These are phyloP conservation scores for Auriscalpium orientale DNA, from an alignment of 768 basidiomycete genomes.

Conservation along the genomic window DNA sequence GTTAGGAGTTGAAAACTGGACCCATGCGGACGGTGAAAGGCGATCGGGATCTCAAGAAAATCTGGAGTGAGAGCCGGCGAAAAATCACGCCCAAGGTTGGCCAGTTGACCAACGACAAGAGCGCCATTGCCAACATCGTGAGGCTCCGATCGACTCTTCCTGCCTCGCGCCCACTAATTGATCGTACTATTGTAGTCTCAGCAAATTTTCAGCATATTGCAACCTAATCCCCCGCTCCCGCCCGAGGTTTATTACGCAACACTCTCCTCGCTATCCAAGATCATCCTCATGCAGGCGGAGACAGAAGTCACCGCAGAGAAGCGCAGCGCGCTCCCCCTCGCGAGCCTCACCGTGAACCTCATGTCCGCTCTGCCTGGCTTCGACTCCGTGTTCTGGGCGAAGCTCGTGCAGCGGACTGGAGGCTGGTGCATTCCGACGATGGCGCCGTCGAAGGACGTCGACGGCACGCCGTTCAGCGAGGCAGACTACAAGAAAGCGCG, in stretches of 20 bases:
- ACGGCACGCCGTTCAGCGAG: slow-evolving; percentile 39
- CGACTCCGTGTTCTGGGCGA: slow-evolving; percentile 70
- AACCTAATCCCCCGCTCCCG: slow-evolving; percentile 22
- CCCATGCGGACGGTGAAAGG: slow-evolving; percentile 59
- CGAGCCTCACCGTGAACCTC: slow-evolving; percentile 65
- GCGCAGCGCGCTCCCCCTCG: slow-evolving; percentile 77
- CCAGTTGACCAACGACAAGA: slow-evolving; percentile 68
- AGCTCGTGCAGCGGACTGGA: slow-evolving; percentile 81
- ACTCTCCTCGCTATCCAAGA: slow-evolving; percentile 83
- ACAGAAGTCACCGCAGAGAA: slow-evolving; percentile 88
- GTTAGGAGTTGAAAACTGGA: slow-evolving; percentile 55
- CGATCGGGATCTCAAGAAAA: slow-evolving; percentile 43
- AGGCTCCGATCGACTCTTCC: slow-evolving; percentile 21
- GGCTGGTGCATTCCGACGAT: slow-evolving; percentile 76
- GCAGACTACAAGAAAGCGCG: slow-evolving; percentile 39
- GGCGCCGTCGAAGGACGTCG: slow-evolving; percentile 46
- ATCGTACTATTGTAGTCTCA: slow-evolving; percentile 24
- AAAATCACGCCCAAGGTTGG: slow-evolving; percentile 84
- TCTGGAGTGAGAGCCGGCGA: slow-evolving; percentile 63
- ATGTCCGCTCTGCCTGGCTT: slow-evolving; percentile 50
- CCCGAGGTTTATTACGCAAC: slow-evolving; percentile 59
- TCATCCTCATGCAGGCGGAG: slow-evolving; percentile 86
- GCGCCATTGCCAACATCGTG: slow-evolving; percentile 59
- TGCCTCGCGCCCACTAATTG: slow-evolving; percentile 13
- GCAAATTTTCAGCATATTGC: slow-evolving; percentile 37